Evolutionary conservation across 306 rosid species (phyloP), one percentile per base, ranked within the genome.

Genomic region (Vigna radiata): DNA sequence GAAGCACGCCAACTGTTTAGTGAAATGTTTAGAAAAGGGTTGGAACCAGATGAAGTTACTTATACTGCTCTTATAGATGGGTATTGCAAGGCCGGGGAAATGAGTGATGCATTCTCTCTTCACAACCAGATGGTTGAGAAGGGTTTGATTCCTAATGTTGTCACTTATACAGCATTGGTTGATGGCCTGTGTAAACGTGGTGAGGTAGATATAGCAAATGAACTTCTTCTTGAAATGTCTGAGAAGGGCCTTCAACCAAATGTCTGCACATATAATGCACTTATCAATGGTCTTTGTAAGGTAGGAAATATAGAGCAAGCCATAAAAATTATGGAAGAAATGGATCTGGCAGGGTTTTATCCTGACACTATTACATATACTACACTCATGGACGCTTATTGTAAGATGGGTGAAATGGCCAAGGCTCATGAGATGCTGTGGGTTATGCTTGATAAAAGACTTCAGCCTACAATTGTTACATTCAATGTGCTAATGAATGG

Each of bases 401-500:
- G 96, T 88, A 91, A 88, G 85, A 85, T 70, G 55, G 90, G 96
- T 64, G 83, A 94, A 83, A 89, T 94, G 85, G 81, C 81, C 29
- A 84, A 76, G 87, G 98, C 97, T 68, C 93, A 90, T 48, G 82
- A 73, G 55, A 83, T 94, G 75, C 71, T 94, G 79, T 87, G 78
- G 75, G 75, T 76, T 78, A 91, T 91, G 98, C 85, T 90, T 49
- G 85, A 77, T 76, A 86, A 80, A 80, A 91, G 96, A 56, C 88
- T 90, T 73, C 87, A 86, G 70, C 98, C 97, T 60, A 89, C 98
- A 54, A 85, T 90, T 74, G 97, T 93, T 64, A 90, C 98, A 53
- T 93, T 93, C 83, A 93, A 91, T 75, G 98, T 93, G 80, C 80
- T 93, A 78, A 88, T 93, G 90, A 93, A 93, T 81, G 97, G 98